A percentile compares a stretch with the other conserved stretches of the same genome.
Conservation (phyloP, 768 basidiomycete species). For the Coprinopsis marcescibilis region DNA sequence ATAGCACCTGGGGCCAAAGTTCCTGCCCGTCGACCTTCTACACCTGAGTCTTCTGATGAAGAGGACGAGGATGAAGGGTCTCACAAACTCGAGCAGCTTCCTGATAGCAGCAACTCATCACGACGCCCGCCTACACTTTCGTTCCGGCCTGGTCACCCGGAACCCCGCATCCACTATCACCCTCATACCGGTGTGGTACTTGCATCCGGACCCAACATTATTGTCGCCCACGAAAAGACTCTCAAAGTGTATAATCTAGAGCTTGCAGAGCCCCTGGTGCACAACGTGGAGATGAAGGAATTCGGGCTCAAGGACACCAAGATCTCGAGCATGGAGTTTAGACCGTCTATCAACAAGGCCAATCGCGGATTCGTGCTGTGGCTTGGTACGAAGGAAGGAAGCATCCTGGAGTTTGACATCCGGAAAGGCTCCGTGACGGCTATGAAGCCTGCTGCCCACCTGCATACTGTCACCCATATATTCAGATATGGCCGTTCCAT, state of each 20-base stretch:
- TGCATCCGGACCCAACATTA: slow-evolving; percentile 51
- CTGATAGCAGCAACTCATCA: slow-evolving; percentile 65
- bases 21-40: slow-evolving; percentile 48
- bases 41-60: slow-evolving; percentile 49
- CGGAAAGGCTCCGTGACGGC: slow-evolving; percentile 51
- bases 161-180: slow-evolving; percentile 52
- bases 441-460: slow-evolving; percentile 57
- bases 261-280: slow-evolving; percentile 37
- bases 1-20: slow-evolving; percentile 67
- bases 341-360: slow-evolving; percentile 37
- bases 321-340: slow-evolving; percentile 75
- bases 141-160: slow-evolving; percentile 33
- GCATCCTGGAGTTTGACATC: slow-evolving; percentile 78
- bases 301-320: slow-evolving; percentile 60
- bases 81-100: slow-evolving; percentile 43
- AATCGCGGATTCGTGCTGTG: slow-evolving; percentile 66
- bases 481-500: slow-evolving; percentile 67
- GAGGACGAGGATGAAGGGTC: slow-evolving; percentile 43
- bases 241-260: slow-evolving; percentile 61
- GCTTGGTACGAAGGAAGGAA: slow-evolving; percentile 90
- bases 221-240: slow-evolving; percentile 53
- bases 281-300: slow-evolving; percentile 56
- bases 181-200: slow-evolving; percentile 51
- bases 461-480: slow-evolving; percentile 62
- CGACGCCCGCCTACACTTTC: slow-evolving; percentile 42